phyloP scores from a whole-genome alignment of 108 stramenopile genomes.

The Mediolabrus comicus region DNA sequence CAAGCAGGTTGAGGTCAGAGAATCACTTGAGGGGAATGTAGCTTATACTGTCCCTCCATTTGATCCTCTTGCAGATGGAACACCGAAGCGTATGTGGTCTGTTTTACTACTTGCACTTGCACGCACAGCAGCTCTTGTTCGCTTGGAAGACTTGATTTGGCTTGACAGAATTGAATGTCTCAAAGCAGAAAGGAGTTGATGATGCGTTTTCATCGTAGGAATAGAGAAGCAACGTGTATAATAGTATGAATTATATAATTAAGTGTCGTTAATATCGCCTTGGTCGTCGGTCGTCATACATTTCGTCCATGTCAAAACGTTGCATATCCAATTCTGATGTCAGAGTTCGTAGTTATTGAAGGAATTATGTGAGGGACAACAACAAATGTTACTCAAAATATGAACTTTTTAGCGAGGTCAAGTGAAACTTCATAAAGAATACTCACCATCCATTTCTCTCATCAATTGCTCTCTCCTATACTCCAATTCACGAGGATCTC shows the following conservation, averaged over 20 bases:
- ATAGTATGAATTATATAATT: no score
- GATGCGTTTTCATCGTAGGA: background rate
- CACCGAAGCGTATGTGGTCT: conserved; percentile 21
- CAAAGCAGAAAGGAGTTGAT: background rate
- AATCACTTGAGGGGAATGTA: conserved; percentile 3
- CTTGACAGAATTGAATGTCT: conserved; percentile 10
- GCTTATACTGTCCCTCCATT: conserved; percentile 24
- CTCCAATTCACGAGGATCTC: background rate
- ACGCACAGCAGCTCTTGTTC: conserved; percentile 14
- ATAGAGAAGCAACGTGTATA: no score
- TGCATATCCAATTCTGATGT: background rate
- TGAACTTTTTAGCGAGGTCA: background rate
- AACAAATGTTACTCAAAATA: no score
- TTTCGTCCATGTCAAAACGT: background rate
- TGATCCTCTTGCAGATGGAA: conserved; percentile 11
- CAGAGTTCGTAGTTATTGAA: no score
- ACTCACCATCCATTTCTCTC: background rate
- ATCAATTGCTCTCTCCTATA: no score
- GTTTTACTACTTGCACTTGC: conserved; percentile 25
- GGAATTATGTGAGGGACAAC: no score
- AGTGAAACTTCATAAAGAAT: background rate
- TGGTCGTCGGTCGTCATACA: background rate
- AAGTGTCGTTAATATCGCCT: no score
- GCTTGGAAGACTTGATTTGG: conserved; percentile 30
- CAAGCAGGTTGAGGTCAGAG: conserved; percentile 12